phyloP scores from a whole-genome alignment of 768 basidiomycete genomes.

The Guyanaporus albipodus region DNA sequence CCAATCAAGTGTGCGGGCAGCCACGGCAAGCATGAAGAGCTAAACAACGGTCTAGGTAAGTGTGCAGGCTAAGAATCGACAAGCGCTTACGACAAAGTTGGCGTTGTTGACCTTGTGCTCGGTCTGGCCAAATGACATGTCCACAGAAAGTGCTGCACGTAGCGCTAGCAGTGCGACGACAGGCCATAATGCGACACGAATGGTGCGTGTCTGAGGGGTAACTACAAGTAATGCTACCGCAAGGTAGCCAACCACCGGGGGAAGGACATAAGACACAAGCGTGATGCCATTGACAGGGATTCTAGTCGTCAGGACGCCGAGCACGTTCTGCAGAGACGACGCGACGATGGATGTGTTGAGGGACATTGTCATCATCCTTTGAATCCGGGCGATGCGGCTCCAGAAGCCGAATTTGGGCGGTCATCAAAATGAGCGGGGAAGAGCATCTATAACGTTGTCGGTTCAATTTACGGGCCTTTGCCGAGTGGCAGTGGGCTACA shows the following conservation, averaged over 20 bases:
- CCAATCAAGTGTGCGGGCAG: neutral
- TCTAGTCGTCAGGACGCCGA: neutral
- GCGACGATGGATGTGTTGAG: neutral
- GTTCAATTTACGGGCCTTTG: too few relatives aligned
- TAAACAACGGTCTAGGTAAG: neutral
- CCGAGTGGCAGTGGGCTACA: too few relatives aligned
- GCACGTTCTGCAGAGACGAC: neutral
- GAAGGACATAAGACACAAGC: neutral
- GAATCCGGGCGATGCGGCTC: too few relatives aligned
- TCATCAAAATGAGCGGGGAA: too few relatives aligned
- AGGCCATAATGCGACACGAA: neutral
- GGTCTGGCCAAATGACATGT: neutral
- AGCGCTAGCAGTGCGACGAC: neutral
- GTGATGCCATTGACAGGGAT: neutral
- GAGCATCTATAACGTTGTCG: too few relatives aligned
- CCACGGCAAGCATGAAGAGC: neutral
- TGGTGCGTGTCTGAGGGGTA: neutral
- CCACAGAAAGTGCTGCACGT: neutral
- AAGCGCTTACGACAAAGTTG: neutral
- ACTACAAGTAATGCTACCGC: neutral
- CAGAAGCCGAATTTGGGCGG: too few relatives aligned
- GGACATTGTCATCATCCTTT: too few relatives aligned
- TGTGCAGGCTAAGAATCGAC: neutral
- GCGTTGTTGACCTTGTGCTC: neutral
- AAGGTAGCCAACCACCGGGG: neutral